Evolutionary conservation across 176 grass and related monocot species (phyloP).

Genomic region (Oryza meridionalis): DNA sequence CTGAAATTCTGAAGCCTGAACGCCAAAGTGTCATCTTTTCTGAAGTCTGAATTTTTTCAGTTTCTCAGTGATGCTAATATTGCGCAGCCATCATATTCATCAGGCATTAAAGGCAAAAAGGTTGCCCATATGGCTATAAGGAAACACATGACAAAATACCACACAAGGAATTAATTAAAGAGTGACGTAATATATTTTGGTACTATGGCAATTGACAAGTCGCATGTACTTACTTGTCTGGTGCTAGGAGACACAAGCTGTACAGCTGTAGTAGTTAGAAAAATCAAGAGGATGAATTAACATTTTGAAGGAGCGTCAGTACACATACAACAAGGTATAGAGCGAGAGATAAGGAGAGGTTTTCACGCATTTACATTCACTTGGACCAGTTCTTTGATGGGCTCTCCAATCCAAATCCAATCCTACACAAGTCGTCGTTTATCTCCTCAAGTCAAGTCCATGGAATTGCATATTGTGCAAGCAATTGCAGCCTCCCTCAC

Average conservation of each 20-base stretch:
- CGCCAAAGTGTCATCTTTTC: not conserved
- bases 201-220: slow-evolving; percentile 13
- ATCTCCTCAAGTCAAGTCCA: slow-evolving; percentile 39
- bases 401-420: not conserved
- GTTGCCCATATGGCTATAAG: not conserved
- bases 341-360: not conserved
- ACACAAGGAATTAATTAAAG: not conserved
- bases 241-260: slow-evolving; percentile 36
- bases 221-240: slow-evolving; percentile 30
- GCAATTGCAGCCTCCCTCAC: slow-evolving; percentile 38
- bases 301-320: not conserved
- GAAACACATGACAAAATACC: not conserved
- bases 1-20: not conserved
- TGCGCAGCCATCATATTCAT: not conserved
- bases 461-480: slow-evolving; percentile 11
- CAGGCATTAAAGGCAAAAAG: not conserved
- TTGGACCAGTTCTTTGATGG: slow-evolving; percentile 41
- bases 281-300: slow-evolving; percentile 37
- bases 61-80: not conserved
- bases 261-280: slow-evolving; percentile 3
- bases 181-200: not conserved
- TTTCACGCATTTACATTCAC: slow-evolving; percentile 6
- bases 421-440: slow-evolving; percentile 1
- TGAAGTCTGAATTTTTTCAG: not conserved
- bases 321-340: not conserved